Evolutionary conservation across 352 stramenopile species (phyloP).

Genomic region (Plasmopara muralis): DNA sequence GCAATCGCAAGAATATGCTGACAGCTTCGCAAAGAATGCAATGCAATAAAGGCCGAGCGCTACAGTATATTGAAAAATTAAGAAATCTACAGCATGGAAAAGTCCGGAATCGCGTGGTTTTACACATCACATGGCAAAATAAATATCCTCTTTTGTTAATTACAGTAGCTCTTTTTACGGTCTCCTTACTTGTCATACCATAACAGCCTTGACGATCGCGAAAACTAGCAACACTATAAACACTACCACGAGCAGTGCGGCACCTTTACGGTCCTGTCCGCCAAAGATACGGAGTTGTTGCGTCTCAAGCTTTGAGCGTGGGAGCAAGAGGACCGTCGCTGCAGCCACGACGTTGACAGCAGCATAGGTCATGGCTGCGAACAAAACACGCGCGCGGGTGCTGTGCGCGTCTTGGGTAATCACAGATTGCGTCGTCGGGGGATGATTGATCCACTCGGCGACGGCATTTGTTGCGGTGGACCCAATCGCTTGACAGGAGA

Average conservation of each 20-base stretch:
- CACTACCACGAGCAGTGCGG: slow-evolving; percentile 17
- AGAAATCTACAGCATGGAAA: too few species aligned
- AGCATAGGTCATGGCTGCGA: slow-evolving; percentile 14
- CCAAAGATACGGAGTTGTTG: slow-evolving; percentile 37
- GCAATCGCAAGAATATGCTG: too few species aligned
- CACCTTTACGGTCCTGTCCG: slow-evolving; percentile 25
- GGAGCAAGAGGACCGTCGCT: slow-evolving; percentile 23
- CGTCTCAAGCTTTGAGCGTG: slow-evolving; percentile 32
- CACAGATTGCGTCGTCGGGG: slow-evolving; percentile 17
- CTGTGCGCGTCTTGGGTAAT: slow-evolving; percentile 20
- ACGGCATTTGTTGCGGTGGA: slow-evolving; percentile 25
- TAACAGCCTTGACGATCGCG: slow-evolving; percentile 29
- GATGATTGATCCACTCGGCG: slow-evolving; percentile 20
- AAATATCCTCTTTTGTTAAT: not conserved
- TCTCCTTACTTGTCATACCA: not conserved
- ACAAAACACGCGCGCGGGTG: slow-evolving; percentile 24
- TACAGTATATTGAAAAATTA: too few species aligned
- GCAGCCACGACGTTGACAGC: slow-evolving; percentile 26
- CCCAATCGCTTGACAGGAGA: slow-evolving; percentile 41
- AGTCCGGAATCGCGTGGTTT: too few species aligned
- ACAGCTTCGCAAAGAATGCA: too few species aligned
- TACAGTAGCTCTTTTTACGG: slow-evolving; percentile 8
- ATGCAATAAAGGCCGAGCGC: too few species aligned
- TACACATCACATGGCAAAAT: too few species aligned
- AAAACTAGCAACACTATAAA: slow-evolving; percentile 30